phyloP scores from a whole-genome alignment of 2,329 filamentous ascomycete species.

The Pseudopyricularia cyperi region DNA sequence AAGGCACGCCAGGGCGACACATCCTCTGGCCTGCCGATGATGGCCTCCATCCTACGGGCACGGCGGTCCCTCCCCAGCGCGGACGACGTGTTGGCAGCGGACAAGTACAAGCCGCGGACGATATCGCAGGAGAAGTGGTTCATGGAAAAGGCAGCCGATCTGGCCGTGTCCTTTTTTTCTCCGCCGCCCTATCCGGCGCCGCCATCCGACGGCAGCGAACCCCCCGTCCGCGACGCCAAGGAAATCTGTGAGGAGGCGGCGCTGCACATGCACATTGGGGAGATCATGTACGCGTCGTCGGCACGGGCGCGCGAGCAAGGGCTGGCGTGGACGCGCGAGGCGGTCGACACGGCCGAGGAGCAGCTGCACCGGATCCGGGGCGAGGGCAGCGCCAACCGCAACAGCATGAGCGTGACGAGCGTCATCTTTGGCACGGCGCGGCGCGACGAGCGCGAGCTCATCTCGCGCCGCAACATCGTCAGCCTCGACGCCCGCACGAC shows the following conservation, averaged over 20 bases:
- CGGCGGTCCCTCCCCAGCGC: conserved; percentile 43
- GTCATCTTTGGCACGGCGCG: conserved; percentile 8
- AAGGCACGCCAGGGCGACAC: conserved; percentile 58
- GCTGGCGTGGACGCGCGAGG: conserved; percentile 80
- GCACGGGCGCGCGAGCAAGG: conserved; percentile 48
- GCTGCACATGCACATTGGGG: conserved; percentile 80
- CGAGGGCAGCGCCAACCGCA: conserved; percentile 6
- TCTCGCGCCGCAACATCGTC: not conserved
- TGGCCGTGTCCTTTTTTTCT: conserved; percentile 7
- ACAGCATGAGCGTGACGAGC: not conserved
- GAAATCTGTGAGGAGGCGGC: conserved; percentile 76
- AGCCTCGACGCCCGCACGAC: conserved; percentile 33
- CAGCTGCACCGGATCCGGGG: conserved; percentile 36
- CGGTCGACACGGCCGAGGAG: conserved; percentile 66
- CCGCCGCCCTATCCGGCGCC: conserved; percentile 57
- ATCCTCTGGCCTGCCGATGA: conserved; percentile 62
- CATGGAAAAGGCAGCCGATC: not conserved
- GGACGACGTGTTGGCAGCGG: not conserved
- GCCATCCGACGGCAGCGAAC: conserved; percentile 54
- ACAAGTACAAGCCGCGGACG: not conserved
- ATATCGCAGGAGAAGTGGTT: conserved; percentile 4
- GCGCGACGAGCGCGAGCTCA: conserved; percentile 6
- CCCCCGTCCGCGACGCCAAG: conserved; percentile 49
- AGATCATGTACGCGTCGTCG: conserved; percentile 72
- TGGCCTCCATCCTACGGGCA: conserved; percentile 72